Evolutionary conservation across 495 filamentous ascomycete species (phyloP), one percentile per base, ranked within the genome.

Genomic region (Aspergillus campestris): DNA sequence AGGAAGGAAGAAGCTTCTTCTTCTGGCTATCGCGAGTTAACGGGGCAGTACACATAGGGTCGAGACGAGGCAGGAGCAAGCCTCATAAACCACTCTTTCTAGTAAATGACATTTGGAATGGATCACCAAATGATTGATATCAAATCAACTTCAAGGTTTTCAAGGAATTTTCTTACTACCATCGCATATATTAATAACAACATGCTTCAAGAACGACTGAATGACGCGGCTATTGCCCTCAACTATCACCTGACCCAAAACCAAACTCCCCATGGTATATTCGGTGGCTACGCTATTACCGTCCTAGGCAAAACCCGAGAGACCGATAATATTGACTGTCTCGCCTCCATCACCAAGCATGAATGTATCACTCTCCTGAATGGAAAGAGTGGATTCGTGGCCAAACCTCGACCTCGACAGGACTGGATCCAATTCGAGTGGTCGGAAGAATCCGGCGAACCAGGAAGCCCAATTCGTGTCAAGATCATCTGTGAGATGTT

Each of bases 401-500:
- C 13, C 7, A 38, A 31, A 11, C 44, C 44, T 14, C 44, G 37
- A 15, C n/a, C 29, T n/a, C 44, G 44, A 24, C 35, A 47, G 44
- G 44, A 47, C 44, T 47, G 40, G 24, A 38, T 40, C 9, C 36
- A 30, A 4, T 39, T 47, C 8, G 10, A 40, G n/a, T 47, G 52
- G 52, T 48, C 32, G 28, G 37, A 48, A 24, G 18, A 24, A 24
- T 24, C 18, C 18, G 18, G 4, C 18, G 36, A 47, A 15, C 36
- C 18, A 11, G 30, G 29, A 2, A 47, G 12, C 12, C 29, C 44
- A 34, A 35, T 47, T 15, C 36, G 39, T 34, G 44, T 47, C 8
- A 38, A 47, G 36, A 40, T 47, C 6, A 40, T 47, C 37, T 47
- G 44, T 24, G 44, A 47, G 36, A 36, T 34, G 44, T 47, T 47